phyloP scores from a whole-genome alignment of 306 rosid species.

The Citrullus amarus region DNA sequence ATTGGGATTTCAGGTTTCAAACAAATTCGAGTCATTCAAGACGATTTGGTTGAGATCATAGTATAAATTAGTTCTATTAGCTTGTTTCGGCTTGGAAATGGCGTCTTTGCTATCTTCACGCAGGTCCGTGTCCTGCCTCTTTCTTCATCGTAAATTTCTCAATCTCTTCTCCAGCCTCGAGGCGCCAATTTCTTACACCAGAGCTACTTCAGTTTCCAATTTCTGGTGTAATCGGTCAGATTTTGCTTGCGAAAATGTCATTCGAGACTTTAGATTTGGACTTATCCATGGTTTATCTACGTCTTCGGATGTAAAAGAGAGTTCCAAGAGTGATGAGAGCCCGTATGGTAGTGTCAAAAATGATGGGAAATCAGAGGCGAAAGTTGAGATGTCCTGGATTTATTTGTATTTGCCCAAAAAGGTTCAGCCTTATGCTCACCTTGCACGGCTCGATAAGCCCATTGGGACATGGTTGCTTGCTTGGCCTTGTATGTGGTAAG shows the following conservation, averaged over 20 bases:
- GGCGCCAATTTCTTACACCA: not conserved
- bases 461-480: conserved; percentile 93
- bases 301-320: conserved; percentile 23
- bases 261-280: conserved; percentile 20
- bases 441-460: conserved; percentile 91
- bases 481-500: conserved; percentile 94
- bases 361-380: not conserved
- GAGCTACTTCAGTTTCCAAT: not conserved
- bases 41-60: not conserved
- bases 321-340: conserved; percentile 22
- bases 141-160: not conserved
- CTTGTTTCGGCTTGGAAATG: not conserved
- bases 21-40: not conserved
- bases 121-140: not conserved
- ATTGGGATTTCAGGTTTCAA: not conserved
- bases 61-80: not conserved
- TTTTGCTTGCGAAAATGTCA: conserved; percentile 1
- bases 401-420: conserved; percentile 47
- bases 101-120: conserved; percentile 5
- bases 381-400: conserved; percentile 44
- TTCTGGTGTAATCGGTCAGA: not conserved
- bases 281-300: conserved; percentile 33
- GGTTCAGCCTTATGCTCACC: conserved; percentile 63
- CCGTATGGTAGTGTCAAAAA: conserved; percentile 12
- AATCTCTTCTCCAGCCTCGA: not conserved